These are phyloP conservation scores for Corinectria fuckeliana DNA, from an alignment of 2,329 filamentous ascomycete species.

Conservation along the genomic window DNA sequence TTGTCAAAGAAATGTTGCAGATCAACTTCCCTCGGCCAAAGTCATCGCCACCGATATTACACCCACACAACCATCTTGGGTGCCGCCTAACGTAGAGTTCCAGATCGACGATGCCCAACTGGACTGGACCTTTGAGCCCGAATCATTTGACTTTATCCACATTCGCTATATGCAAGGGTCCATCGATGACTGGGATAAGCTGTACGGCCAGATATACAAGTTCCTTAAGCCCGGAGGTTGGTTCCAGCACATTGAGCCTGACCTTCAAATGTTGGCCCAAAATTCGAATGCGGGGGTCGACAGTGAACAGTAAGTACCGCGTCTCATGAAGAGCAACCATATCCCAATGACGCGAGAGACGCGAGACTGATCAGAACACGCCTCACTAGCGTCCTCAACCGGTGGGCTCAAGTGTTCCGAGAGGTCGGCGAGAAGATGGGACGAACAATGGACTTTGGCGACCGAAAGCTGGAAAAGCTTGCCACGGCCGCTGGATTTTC, in stretches of 20 bases:
- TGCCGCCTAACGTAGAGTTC: conserved; percentile 46
- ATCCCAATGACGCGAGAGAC: too few relatives aligned
- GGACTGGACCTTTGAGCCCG: conserved; percentile 51
- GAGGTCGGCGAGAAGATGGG: conserved; percentile 26
- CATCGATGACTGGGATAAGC: conserved; percentile 39
- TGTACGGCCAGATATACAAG: conserved; percentile 27
- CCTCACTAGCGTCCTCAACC: conserved; percentile 20
- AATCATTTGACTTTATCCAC: conserved; percentile 43
- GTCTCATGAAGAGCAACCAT: too few relatives aligned
- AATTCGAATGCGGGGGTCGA: conserved; percentile 13
- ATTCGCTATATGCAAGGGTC: conserved; percentile 39
- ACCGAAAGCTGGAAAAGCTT: conserved; percentile 26
- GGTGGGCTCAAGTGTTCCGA: conserved; percentile 25
- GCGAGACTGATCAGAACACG: rapidly evolving
- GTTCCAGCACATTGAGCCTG: conserved; percentile 37
- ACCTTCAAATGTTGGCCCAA: conserved; percentile 27
- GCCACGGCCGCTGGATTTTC: conserved; percentile 21
- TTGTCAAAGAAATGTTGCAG: conserved; percentile 24
- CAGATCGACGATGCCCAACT: conserved; percentile 45
- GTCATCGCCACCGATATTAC: conserved; percentile 33
- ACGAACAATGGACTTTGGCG: conserved; percentile 27
- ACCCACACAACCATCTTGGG: conserved; percentile 29
- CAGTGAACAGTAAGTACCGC: conserved; percentile 21
- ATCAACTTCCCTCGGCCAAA: conserved; percentile 30
- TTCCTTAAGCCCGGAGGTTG: conserved; percentile 33